Evolutionary conservation across 202 grass and related monocot species (phyloP), one percentile per base, ranked within the genome.

Genomic region (Carex arenaria): DNA sequence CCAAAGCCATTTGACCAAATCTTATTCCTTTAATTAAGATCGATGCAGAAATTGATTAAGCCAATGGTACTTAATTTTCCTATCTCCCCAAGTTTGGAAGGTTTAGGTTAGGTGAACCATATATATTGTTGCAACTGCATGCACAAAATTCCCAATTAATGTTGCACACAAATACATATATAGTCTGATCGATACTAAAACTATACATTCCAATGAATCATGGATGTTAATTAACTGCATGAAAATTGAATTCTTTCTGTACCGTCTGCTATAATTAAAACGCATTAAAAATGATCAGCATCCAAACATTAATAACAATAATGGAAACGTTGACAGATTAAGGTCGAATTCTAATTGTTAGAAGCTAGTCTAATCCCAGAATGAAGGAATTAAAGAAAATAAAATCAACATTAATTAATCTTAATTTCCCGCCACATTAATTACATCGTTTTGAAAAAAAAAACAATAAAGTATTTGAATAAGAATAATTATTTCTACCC

Each of bases 61-160:
- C 51, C 23, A 59, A 20, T 20, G 17, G 31, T 40, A 78, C 12
- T 60, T 49, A 11, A 49, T 11, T 78, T 59, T 78, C 30, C 10
- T 3, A 78, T 78, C 54, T 70, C 74, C 74, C 74, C 74, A 7
- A 10, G 52, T 60, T 78, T 78, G 73, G 51, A 34, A 77, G 51
- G 52, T 36, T 59, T 18, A 78, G 43, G 73, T 78, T 75, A 59
- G 74, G 74, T 78, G 31, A 36, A 19, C 30, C 17, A 78, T 7
- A 38, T 36, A 31, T 32, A 40, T 61, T 60, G 52, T 59, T 78
- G 31, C 74, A 78, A 78, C 53, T 59, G 26, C n/a, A 38, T 57
- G 31, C 32, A 20, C 32, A 38, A 57, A 36, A 34, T 38, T 40
- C 30, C 9, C 20, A 34, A 40, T 45, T 45, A 45, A 7, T 78